Evolutionary conservation across 2,329 filamentous ascomycete genomes (phyloP).

Genomic region (Fusarium continuum): DNA sequence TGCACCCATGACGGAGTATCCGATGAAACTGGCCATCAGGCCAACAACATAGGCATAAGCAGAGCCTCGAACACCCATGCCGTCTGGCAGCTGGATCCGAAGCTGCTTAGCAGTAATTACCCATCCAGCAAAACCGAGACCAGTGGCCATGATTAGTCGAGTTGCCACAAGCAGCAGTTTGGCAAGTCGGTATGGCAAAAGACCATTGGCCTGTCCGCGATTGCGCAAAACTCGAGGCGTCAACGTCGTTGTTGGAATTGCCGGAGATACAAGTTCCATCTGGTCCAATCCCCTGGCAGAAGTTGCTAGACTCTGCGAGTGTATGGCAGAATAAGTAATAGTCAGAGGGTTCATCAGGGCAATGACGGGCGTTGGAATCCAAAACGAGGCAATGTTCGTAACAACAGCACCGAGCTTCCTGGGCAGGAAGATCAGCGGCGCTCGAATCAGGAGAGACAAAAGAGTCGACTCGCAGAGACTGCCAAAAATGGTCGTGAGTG

Average conservation of each 20-base stretch:
- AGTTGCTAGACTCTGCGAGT: conserved; percentile 81
- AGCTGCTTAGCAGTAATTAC: conserved; percentile 88
- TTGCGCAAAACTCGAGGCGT: conserved; percentile 63
- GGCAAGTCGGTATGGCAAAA: conserved; percentile 89
- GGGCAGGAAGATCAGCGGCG: conserved; percentile 86
- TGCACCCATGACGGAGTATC: conserved; percentile 89
- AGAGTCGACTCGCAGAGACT: conserved; percentile 91
- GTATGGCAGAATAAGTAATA: conserved; percentile 92
- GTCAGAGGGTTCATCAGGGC: conserved; percentile 90
- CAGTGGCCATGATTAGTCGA: conserved; percentile 88
- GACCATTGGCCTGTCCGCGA: conserved; percentile 57
- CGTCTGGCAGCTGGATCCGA: conserved; percentile 65
- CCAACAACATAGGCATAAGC: conserved; percentile 96
- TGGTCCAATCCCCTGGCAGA: conserved; percentile 83
- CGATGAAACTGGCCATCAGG: conserved; percentile 90
- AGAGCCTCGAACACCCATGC: conserved; percentile 73
- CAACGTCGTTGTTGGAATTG: conserved; percentile 77
- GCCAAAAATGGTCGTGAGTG: conserved; percentile 86
- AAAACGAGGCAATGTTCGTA: conserved; percentile 77
- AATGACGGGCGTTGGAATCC: conserved; percentile 86
- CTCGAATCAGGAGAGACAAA: conserved; percentile 79
- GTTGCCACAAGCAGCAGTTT: conserved; percentile 93
- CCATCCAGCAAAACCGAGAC: conserved; percentile 95
- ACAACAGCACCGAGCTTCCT: conserved; percentile 71
- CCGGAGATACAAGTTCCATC: conserved; percentile 80